phyloP scores from a whole-genome alignment of 176 grass and related monocot genomes.

The Oryza coarctata region DNA sequence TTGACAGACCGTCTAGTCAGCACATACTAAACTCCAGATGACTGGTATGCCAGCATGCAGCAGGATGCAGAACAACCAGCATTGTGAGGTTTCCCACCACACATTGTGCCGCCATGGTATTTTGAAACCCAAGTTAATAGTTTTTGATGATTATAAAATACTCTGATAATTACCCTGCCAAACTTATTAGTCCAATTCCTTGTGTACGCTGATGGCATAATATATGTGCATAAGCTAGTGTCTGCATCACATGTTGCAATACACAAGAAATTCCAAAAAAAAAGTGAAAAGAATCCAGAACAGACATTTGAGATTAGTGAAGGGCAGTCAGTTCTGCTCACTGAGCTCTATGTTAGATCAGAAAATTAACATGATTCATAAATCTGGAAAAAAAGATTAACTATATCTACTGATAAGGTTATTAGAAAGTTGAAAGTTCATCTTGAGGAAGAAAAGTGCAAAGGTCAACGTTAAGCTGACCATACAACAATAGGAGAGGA shows the following conservation, averaged over 20 bases:
- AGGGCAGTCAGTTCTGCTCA: not conserved
- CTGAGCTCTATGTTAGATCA: not conserved
- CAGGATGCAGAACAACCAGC: not conserved
- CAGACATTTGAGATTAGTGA: not conserved
- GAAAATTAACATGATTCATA: not conserved
- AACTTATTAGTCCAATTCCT: not conserved
- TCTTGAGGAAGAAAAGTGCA: not conserved
- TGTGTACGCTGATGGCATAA: not conserved
- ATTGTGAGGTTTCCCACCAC: not conserved
- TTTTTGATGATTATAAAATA: not conserved
- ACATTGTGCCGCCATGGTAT: not conserved
- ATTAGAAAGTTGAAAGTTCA: slow-evolving; percentile 2
- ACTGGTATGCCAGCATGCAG: not conserved
- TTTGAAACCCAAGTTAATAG: not conserved
- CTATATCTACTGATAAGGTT: not conserved
- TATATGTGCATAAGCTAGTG: not conserved
- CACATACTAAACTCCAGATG: not conserved
- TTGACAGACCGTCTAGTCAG: not conserved
- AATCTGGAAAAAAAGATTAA: not conserved
- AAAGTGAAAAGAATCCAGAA: slow-evolving; percentile 11
- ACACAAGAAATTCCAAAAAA: not conserved
- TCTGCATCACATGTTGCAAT: not conserved
- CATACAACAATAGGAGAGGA: not conserved
- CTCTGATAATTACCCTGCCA: not conserved
- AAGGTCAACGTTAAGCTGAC: not conserved